These are phyloP conservation scores for Flaveria robusta DNA, from an alignment of 129 eudicot genomes.

Conservation along the genomic window DNA sequence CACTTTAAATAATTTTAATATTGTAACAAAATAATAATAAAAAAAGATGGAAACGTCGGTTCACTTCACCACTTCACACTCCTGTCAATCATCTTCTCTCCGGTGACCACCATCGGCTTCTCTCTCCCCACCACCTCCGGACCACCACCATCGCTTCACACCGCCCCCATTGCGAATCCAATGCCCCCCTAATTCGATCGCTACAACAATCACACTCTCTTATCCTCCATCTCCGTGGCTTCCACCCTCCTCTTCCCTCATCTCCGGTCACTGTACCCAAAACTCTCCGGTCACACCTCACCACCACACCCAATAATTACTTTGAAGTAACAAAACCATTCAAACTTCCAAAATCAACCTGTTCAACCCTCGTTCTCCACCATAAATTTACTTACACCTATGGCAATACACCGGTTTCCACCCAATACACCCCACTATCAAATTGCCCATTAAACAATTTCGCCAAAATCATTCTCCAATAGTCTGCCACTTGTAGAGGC, in stretches of 20 bases:
- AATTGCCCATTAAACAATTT: slow-evolving; percentile 50
- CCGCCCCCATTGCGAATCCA: too few species aligned
- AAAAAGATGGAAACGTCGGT: too few species aligned
- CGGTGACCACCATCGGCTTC: too few species aligned
- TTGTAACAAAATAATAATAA: too few species aligned
- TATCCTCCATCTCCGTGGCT: slow-evolving; percentile 44
- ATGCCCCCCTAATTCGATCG: too few species aligned
- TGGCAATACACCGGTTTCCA: slow-evolving; percentile 53
- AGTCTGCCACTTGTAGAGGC: slow-evolving; percentile 68
- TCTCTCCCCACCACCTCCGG: too few species aligned
- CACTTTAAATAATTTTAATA: too few species aligned
- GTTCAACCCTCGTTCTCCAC: slow-evolving; percentile 46
- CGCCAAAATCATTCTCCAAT: slow-evolving; percentile 58
- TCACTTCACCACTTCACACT: too few species aligned
- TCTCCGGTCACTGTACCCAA: slow-evolving; percentile 36
- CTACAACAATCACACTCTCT: too few species aligned
- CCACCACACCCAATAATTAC: slow-evolving; percentile 50
- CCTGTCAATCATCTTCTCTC: too few species aligned
- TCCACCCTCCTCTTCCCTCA: slow-evolving; percentile 34
- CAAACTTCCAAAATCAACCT: slow-evolving; percentile 52
- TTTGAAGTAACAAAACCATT: slow-evolving; percentile 78
- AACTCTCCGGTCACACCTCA: slow-evolving; percentile 43
- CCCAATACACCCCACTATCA: slow-evolving; percentile 54
- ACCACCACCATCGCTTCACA: too few species aligned
- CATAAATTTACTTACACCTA: slow-evolving; percentile 73